Conservation (phyloP, 1,284 basidiomycete genomes). For the Lentinula novae-zelandiae region DNA sequence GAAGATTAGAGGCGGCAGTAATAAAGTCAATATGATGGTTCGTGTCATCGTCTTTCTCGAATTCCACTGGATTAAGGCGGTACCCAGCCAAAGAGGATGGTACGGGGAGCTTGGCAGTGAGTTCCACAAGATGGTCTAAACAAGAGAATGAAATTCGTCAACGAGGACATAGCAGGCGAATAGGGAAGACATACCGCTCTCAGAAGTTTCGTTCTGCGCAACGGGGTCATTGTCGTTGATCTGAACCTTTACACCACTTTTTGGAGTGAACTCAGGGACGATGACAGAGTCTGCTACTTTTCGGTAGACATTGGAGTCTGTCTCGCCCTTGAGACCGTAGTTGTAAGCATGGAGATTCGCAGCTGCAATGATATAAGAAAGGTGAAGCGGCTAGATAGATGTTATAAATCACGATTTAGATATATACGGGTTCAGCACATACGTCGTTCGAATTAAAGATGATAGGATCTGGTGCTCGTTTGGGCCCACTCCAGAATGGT, state of each 20-base stretch:
- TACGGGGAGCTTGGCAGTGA: conserved; percentile 72
- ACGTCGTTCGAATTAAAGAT: conserved; percentile 86
- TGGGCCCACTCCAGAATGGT: conserved; percentile 97
- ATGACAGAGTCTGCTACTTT: conserved; percentile 84
- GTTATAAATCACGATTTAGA: conserved; percentile 1
- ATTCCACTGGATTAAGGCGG: conserved; percentile 92
- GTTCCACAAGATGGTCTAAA: conserved; percentile 48
- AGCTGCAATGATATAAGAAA: conserved; percentile 88
- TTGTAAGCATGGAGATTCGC: conserved; percentile 98
- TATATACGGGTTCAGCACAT: conserved; percentile 26
- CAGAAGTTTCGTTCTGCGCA: conserved; percentile 36
- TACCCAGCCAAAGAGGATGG: conserved; percentile 93
- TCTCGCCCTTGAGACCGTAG: conserved; percentile 93
- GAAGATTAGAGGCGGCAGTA: conserved; percentile 95
- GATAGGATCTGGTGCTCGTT: conserved; percentile 94
- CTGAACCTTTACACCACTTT: conserved; percentile 91
- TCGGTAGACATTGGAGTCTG: conserved; percentile 77
- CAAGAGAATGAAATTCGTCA: conserved; percentile 27
- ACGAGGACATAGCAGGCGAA: conserved; percentile 2
- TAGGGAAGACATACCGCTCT: conserved; percentile 12
- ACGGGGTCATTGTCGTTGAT: conserved; percentile 91
- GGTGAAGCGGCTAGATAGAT: conserved; percentile 68
- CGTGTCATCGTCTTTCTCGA: conserved; percentile 99
- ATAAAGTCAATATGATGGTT: conserved; percentile 99
- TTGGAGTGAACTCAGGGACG: conserved; percentile 93